Evolutionary conservation across 177 flowering plant species (phyloP).

Genomic region (Vitis hybrid): DNA sequence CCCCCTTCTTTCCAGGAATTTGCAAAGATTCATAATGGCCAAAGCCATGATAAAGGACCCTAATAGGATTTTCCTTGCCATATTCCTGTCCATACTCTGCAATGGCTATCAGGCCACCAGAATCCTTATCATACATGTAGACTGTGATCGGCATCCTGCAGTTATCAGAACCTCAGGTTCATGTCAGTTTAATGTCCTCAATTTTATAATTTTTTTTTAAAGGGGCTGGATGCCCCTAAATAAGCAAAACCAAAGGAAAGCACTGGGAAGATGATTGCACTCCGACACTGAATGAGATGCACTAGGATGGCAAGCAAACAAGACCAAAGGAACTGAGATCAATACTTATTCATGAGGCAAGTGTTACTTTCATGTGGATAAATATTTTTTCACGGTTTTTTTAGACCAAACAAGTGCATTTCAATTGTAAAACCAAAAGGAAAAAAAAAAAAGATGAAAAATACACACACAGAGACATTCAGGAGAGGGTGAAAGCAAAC

Average conservation of each 20-base stretch:
- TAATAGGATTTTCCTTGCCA: constrained; percentile 79
- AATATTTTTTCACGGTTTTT: neutral
- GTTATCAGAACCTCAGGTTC: constrained; percentile 1
- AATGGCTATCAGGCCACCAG: constrained; percentile 80
- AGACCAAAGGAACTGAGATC: neutral
- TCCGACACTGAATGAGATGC: neutral
- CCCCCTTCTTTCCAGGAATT: constrained; percentile 43
- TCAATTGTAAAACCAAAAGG: neutral
- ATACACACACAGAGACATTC: neutral
- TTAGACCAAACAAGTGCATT: neutral
- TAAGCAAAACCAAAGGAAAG: neutral
- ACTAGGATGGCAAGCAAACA: neutral
- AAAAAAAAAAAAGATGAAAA: neutral
- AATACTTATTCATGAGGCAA: neutral
- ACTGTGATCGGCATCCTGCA: constrained; percentile 96
- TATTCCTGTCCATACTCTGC: constrained; percentile 97
- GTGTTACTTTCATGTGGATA: neutral
- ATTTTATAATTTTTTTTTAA: neutral
- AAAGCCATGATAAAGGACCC: constrained; percentile 84
- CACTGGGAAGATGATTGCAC: neutral
- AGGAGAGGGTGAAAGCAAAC: neutral
- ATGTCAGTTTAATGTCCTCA: neutral
- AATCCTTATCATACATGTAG: constrained; percentile 71
- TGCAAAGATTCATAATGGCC: constrained; percentile 91
- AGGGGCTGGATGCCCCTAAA: no score